Conservation (phyloP, 2,329 filamentous ascomycete species). For the Verticillium alfalfae region DNA sequence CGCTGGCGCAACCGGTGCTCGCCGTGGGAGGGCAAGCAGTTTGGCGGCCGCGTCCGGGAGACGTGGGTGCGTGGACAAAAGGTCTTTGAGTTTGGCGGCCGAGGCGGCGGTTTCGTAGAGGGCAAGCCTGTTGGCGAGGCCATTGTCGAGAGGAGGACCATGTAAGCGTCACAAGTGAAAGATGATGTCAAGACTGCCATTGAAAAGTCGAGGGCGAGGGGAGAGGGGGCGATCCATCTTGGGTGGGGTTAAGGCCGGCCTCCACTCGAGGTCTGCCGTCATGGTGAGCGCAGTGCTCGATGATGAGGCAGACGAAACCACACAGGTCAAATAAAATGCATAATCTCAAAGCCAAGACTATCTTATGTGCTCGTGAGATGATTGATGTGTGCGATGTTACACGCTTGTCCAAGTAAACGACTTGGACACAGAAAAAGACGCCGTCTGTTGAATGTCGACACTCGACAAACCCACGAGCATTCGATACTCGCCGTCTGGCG, state of each 20-base stretch:
- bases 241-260: neutral
- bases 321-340: neutral
- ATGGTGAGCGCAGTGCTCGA: neutral
- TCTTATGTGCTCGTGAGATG: neutral
- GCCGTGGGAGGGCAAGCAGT: constrained; percentile 77
- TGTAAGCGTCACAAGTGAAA: constrained; percentile 16
- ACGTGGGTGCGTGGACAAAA: constrained; percentile 77
- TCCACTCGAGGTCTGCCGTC: neutral
- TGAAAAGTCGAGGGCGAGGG: neutral
- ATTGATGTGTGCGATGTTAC: neutral
- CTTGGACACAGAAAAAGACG: neutral
- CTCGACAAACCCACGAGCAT: neutral
- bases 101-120: constrained; percentile 42
- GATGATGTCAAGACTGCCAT: neutral
- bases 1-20: constrained; percentile 91
- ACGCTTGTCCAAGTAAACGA: neutral
- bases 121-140: constrained; percentile 42
- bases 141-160: constrained; percentile 55
- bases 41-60: constrained; percentile 74
- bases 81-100: constrained; percentile 64
- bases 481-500: neutral
- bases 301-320: neutral
- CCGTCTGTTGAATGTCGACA: neutral
- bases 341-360: neutral
- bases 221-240: neutral